A percentile compares a stretch with the other conserved stretches of the same genome.
Evolutionary conservation across 352 stramenopile genomes (phyloP).

Genomic region (Phytophthora boehmeriae): DNA sequence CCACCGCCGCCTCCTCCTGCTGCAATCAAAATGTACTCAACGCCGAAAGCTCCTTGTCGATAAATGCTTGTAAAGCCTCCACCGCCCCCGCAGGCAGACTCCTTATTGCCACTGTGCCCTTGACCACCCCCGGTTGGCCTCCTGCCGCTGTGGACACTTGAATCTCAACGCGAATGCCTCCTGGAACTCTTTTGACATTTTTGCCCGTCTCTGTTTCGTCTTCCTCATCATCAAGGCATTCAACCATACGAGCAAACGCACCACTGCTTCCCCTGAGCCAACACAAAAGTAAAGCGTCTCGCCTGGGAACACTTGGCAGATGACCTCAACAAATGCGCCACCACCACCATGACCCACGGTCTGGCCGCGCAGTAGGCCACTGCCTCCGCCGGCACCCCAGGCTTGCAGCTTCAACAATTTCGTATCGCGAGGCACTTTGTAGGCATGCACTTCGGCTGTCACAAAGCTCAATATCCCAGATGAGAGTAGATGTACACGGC

Average conservation of each 20-base stretch:
- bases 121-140: constrained; percentile 54
- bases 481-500: constrained; percentile 58
- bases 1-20: constrained; percentile 68
- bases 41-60: constrained; percentile 61
- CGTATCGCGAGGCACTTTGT: constrained; percentile 67
- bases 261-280: constrained; percentile 53
- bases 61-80: constrained; percentile 79
- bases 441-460: constrained; percentile 64
- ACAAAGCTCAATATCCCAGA: constrained; percentile 70
- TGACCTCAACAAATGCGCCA: constrained; percentile 69
- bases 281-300: constrained; percentile 72
- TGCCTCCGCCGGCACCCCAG: constrained; percentile 76
- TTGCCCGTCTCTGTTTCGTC: constrained; percentile 10
- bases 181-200: constrained; percentile 25
- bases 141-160: constrained; percentile 50
- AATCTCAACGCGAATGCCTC: constrained; percentile 39
- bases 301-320: constrained; percentile 63
- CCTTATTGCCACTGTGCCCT: constrained; percentile 73
- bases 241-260: constrained; percentile 48
- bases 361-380: constrained; percentile 57
- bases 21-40: constrained; percentile 73
- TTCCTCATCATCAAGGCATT: constrained; percentile 30
- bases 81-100: constrained; percentile 67
- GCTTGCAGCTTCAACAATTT: constrained; percentile 73
- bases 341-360: constrained; percentile 61